phyloP scores from a whole-genome alignment of 73 alveolate genomes.

The Paramecium sexaurelia region DNA sequence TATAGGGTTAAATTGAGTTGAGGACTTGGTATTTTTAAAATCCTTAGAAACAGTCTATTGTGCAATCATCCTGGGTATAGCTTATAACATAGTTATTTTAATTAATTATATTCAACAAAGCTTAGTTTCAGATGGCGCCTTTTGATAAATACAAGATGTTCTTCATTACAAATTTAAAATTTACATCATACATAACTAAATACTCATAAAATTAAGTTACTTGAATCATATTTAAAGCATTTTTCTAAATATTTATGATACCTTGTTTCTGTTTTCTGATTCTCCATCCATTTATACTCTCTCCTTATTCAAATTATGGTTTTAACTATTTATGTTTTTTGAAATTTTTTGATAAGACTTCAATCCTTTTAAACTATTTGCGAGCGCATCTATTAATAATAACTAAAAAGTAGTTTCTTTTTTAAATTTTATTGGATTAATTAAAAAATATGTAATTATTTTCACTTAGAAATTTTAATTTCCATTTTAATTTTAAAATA shows the following conservation, averaged over 20 bases:
- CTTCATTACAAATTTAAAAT: neutral
- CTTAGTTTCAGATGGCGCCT: conserved; percentile 11
- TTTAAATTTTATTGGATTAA: too few relatives aligned
- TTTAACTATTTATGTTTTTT: too few relatives aligned
- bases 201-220: neutral
- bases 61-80: neutral
- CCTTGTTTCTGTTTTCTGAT: too few relatives aligned
- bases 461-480: too few relatives aligned
- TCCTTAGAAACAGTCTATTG: neutral
- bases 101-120: neutral
- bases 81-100: conserved; percentile 6
- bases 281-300: neutral
- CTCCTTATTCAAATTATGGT: too few relatives aligned
- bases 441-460: too few relatives aligned
- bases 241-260: too few relatives aligned
- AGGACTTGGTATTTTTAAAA: neutral
- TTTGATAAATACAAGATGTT: neutral
- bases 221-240: neutral
- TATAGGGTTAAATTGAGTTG: neutral
- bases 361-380: too few relatives aligned
- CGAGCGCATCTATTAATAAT: too few relatives aligned
- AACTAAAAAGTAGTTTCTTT: too few relatives aligned
- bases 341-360: too few relatives aligned
- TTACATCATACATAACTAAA: neutral
- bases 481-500: too few relatives aligned